Base-by-base conservation (phyloP, 2,329 filamentous ascomycete species). In the Chaetomium olivaceum region DNA sequence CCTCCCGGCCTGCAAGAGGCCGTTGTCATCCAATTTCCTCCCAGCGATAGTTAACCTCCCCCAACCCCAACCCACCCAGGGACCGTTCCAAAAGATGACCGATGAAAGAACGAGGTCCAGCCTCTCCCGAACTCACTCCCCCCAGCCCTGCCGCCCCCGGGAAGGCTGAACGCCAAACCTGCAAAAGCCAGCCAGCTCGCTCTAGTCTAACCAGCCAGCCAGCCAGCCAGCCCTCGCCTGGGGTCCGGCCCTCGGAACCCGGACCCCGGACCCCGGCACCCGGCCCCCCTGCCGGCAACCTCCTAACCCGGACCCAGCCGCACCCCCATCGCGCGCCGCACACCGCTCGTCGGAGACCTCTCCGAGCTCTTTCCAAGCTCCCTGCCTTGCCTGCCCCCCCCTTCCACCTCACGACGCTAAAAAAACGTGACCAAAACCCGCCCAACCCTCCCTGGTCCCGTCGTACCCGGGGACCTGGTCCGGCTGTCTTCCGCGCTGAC, bases 391-490 rank as follows among this genome's bases (percentile, higher is more conserved):
- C n/a, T n/a, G n/a, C 6, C 27, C 9, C 8, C 9, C 6, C 5
- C 23, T 14, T 54, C 16, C 12, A 29, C 16, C 16, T 52, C 50
- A 11, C n/a, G 21, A 36, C 33, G 11, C 33, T 36, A 36, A 39
- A 39, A 39, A 43, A 43, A 43, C 39, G 39, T 43, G 39, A 43
- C 39, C 46, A 21, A 3, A 6, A 48, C 46, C 46, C n/a, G 21
- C 46, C n/a, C 14, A 27, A n/a, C 51, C 51, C 25, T 25, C 51
- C 50, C 51, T 54, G 31, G 51, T 54, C 50, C 21, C 11, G 50
- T 52, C 50, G 51, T 54, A 54, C 51, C 55, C 31, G 33, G 55
- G 55, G 55, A 57, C 55, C 55, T 57, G 55, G 55, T 39, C 55
- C 55, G 55, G 55, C 36, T 57, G n/a, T n/a, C 21, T 57, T 57